phyloP scores from a whole-genome alignment of 495 filamentous ascomycete genomes.

The Echria macrotheca region DNA sequence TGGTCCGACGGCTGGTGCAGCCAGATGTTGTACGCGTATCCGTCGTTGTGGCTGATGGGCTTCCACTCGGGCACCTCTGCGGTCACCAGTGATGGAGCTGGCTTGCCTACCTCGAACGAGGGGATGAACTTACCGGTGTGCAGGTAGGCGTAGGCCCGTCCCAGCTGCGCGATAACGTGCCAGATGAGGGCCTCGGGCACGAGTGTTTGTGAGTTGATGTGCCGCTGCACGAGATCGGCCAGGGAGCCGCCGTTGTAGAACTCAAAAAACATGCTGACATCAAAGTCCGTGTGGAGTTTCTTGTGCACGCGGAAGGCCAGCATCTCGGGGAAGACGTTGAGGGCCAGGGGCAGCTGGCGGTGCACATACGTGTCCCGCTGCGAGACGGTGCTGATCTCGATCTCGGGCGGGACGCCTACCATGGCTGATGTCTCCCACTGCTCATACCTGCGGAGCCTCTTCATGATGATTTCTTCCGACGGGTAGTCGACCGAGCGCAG shows the following conservation, averaged over 20 bases:
- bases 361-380: constrained; percentile 6
- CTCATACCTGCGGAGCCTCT: too few relatives aligned
- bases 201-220: rapidly evolving
- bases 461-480: too few relatives aligned
- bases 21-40: too few relatives aligned
- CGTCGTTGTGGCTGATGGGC: too few relatives aligned
- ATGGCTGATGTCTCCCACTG: too few relatives aligned
- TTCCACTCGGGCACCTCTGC: too few relatives aligned
- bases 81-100: too few relatives aligned
- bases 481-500: too few relatives aligned
- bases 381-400: constrained; percentile 2
- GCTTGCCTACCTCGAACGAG: too few relatives aligned
- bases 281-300: neutral
- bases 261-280: constrained; percentile 12
- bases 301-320: constrained; percentile 9
- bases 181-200: constrained; percentile 20
- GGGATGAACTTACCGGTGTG: too few relatives aligned
- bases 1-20: too few relatives aligned
- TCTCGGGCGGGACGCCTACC: neutral
- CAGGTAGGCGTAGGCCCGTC: constrained; percentile 6
- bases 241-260: constrained; percentile 19
- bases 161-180: constrained; percentile 16
- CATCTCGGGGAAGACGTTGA: constrained; percentile 2
- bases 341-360: neutral
- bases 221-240: neutral